These are phyloP conservation scores for Paragyromitra xinjiangensis DNA, from an alignment of 495 filamentous ascomycete genomes.

Conservation along the genomic window DNA sequence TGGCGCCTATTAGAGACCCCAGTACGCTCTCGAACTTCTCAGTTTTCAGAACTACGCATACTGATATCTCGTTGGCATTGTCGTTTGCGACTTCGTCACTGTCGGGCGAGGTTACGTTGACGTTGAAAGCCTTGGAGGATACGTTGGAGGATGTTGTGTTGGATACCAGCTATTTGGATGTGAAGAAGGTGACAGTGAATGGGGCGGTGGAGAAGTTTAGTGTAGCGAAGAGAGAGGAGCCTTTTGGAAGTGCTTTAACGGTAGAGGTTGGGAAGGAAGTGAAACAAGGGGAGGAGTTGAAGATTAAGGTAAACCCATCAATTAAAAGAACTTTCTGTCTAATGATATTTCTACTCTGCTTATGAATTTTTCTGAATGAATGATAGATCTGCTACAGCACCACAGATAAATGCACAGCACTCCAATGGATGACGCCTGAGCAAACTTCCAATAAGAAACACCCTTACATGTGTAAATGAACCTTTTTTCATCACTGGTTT, in stretches of 20 bases:
- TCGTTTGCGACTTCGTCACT: conserved; percentile 80
- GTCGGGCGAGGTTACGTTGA: conserved; percentile 75
- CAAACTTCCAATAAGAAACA: conserved; percentile 93
- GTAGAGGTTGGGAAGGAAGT: conserved; percentile 73
- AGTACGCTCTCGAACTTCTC: conserved; percentile 93
- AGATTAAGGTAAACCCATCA: conserved; percentile 52
- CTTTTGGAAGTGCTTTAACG: conserved; percentile 81
- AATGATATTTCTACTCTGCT: not conserved
- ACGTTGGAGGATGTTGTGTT: conserved; percentile 79
- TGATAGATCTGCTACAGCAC: conserved; percentile 69
- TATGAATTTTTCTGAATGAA: not conserved
- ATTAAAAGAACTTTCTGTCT: not conserved
- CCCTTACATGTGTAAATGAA: conserved; percentile 81
- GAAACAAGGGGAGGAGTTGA: conserved; percentile 69
- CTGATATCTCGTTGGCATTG: conserved; percentile 77
- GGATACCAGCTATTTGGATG: conserved; percentile 82
- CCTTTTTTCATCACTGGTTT: not conserved
- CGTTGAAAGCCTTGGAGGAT: conserved; percentile 73
- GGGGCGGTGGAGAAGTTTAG: conserved; percentile 70
- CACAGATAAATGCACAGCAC: conserved; percentile 84
- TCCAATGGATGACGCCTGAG: conserved; percentile 90
- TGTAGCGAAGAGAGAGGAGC: conserved; percentile 72
- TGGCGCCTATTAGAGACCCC: conserved; percentile 67
- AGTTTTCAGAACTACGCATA: conserved; percentile 81
- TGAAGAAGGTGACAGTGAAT: conserved; percentile 73